These are phyloP conservation scores for Oropetium thomaeum DNA, from an alignment of 176 grass and related monocot genomes.

Conservation along the genomic window DNA sequence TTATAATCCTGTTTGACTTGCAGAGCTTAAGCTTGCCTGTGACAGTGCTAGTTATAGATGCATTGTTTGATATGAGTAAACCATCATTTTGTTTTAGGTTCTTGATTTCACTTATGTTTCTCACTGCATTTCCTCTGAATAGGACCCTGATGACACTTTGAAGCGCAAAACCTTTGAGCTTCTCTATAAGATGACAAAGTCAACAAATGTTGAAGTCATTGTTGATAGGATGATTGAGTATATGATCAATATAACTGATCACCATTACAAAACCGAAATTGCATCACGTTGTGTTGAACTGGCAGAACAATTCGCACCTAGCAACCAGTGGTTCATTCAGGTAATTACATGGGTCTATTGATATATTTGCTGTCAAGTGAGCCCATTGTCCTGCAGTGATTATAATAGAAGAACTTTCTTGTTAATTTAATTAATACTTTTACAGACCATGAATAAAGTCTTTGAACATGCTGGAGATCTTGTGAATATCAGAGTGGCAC, in stretches of 20 bases:
- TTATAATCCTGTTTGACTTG: neutral
- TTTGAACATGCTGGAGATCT: slow-evolving; percentile 99
- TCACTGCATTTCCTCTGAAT: slow-evolving; percentile 19
- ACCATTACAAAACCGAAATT: slow-evolving; percentile 98
- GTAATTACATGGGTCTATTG: slow-evolving; percentile 28
- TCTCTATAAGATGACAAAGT: slow-evolving; percentile 99
- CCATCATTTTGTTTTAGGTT: neutral
- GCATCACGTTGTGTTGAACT: slow-evolving; percentile 99
- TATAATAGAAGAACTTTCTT: slow-evolving; percentile 6
- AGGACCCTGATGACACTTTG: slow-evolving; percentile 98
- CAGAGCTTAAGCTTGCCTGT: slow-evolving; percentile 7
- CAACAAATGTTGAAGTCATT: slow-evolving; percentile 99
- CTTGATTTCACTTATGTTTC: slow-evolving; percentile 7
- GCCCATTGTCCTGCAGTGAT: neutral
- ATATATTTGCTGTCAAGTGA: neutral
- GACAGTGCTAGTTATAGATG: neutral
- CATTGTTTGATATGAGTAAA: slow-evolving; percentile 9
- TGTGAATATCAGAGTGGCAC: slow-evolving; percentile 91
- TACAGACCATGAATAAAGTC: slow-evolving; percentile 99
- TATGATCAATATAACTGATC: slow-evolving; percentile 92
- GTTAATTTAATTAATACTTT: slow-evolving; percentile 37
- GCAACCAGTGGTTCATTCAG: slow-evolving; percentile 99
- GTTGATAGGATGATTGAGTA: slow-evolving; percentile 99
- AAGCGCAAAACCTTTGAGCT: slow-evolving; percentile 99
- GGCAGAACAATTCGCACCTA: slow-evolving; percentile 97